A percentile compares a stretch with the other conserved stretches of the same genome.
Evolutionary conservation across 1,284 basidiomycete genomes (phyloP).

Genomic region (Boletus sp.): DNA sequence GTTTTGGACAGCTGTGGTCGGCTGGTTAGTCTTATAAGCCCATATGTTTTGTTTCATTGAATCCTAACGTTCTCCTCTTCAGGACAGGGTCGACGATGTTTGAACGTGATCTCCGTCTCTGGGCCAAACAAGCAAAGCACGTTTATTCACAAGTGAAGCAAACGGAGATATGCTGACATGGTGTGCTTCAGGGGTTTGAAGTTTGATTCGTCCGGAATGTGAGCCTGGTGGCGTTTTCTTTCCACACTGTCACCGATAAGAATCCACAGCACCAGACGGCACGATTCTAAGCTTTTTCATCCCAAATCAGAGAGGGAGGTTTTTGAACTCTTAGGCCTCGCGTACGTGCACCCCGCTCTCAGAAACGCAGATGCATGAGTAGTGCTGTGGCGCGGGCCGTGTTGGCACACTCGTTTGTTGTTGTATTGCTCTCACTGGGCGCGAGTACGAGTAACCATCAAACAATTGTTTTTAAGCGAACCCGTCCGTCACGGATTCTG

Average conservation of each 20-base stretch:
- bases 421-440: no score
- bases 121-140: slow-evolving; percentile 63
- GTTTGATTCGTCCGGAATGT: slow-evolving; percentile 79
- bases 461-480: neutral
- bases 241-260: slow-evolving; percentile 3
- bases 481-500: neutral
- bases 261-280: slow-evolving; percentile 46
- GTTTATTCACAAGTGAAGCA: slow-evolving; percentile 3
- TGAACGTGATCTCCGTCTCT: slow-evolving; percentile 69
- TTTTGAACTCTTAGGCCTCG: slow-evolving; percentile 62
- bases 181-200: slow-evolving; percentile 56
- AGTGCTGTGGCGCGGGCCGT: slow-evolving; percentile 11
- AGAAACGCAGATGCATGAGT: slow-evolving; percentile 60
- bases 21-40: slow-evolving; percentile 50
- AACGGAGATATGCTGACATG: slow-evolving; percentile 12
- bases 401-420: no score
- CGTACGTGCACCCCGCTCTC: slow-evolving; percentile 65
- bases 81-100: slow-evolving; percentile 83
- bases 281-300: slow-evolving; percentile 54
- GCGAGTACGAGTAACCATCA: neutral
- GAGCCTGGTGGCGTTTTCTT: slow-evolving; percentile 28
- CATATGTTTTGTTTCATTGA: neutral
- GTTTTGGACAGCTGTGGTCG: slow-evolving; percentile 77
- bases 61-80: neutral
- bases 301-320: slow-evolving; percentile 66